Conservation (phyloP, 148 eudicot species). For the Amaranthus cruentus region DNA sequence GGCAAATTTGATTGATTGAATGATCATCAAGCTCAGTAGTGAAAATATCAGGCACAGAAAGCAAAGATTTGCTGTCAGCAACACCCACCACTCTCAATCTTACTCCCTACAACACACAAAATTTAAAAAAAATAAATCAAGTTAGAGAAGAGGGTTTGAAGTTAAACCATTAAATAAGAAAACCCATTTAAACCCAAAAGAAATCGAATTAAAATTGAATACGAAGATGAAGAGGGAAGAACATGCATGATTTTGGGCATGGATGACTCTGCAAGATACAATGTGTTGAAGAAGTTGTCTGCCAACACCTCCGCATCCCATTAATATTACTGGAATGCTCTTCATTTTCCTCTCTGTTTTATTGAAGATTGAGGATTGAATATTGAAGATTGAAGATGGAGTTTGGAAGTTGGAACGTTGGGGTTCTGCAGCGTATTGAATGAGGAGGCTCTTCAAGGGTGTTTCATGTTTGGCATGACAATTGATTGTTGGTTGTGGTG, state of each 20-base stretch:
- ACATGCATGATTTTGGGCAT: constrained; percentile 39
- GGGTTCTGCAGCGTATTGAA: too few species aligned
- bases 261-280: constrained; percentile 60
- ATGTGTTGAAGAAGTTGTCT: constrained; percentile 83
- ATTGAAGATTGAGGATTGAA: neutral
- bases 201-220: neutral
- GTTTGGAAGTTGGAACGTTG: too few species aligned
- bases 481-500: too few species aligned
- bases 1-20: constrained; percentile 48
- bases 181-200: neutral
- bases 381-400: too few species aligned
- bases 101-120: constrained; percentile 48
- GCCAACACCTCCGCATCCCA: constrained; percentile 97
- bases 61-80: constrained; percentile 72
- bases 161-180: neutral
- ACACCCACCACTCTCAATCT: constrained; percentile 72
- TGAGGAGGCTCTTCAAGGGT: too few species aligned
- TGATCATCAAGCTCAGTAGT: constrained; percentile 70
- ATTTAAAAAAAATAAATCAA: neutral
- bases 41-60: constrained; percentile 52
- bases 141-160: neutral
- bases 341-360: constrained; percentile 33
- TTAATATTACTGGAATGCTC: constrained; percentile 53
- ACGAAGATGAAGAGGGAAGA: neutral
- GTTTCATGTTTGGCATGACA: too few species aligned